A percentile compares a stretch with the other conserved stretches of the same genome.
These are phyloP conservation scores for Sphagnum magellanicum DNA, from an alignment of 228 moss, liverwort and hornwort species.

Conservation along the genomic window DNA sequence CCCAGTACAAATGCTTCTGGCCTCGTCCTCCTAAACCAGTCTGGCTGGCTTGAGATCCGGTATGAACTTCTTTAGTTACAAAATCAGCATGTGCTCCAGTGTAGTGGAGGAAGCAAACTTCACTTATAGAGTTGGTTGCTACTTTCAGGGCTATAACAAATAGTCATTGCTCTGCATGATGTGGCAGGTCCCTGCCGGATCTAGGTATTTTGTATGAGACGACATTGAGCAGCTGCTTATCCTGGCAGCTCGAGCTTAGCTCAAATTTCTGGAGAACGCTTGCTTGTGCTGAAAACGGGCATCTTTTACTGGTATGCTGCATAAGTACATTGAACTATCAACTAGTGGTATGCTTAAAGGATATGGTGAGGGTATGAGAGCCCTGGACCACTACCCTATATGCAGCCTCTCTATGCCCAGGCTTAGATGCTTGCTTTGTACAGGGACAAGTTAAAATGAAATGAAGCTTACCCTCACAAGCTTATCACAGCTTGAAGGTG, in stretches of 20 bases:
- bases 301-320: conserved; percentile 54
- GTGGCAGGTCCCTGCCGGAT: conserved; percentile 79
- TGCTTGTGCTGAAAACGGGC: conserved; percentile 47
- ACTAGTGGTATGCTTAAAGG: too few species aligned
- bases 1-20: conserved; percentile 35
- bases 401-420: neutral
- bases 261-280: conserved; percentile 38
- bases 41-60: conserved; percentile 85
- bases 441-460: too few species aligned
- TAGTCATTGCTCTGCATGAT: conserved; percentile 11
- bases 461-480: too few species aligned
- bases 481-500: too few species aligned
- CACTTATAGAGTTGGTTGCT: neutral
- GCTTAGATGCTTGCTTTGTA: neutral
- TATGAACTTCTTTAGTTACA: conserved; percentile 9
- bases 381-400: too few species aligned
- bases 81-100: neutral
- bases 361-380: too few species aligned
- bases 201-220: conserved; percentile 56
- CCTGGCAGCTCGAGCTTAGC: conserved; percentile 71
- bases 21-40: conserved; percentile 56
- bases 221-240: conserved; percentile 58
- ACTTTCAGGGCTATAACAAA: neutral
- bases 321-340: too few species aligned
- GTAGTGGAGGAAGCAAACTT: neutral